phyloP scores from a whole-genome alignment of 2,329 filamentous ascomycete species.

The Bipolaris gigantea region DNA sequence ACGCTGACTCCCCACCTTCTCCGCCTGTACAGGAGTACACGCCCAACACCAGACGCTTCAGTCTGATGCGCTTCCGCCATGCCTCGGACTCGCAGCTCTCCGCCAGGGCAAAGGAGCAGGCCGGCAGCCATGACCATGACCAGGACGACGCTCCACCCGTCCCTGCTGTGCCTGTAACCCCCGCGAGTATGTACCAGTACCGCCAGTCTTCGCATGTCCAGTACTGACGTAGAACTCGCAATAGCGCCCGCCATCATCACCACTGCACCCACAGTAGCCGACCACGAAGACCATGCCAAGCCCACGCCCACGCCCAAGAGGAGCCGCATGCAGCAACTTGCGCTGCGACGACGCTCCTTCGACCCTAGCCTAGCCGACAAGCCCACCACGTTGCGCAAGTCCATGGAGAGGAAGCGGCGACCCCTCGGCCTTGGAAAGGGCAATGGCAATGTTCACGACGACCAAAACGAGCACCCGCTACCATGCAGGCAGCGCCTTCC shows the following conservation, averaged over 20 bases:
- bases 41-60: slow-evolving; percentile 57
- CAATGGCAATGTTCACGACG: slow-evolving; percentile 34
- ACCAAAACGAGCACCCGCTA: slow-evolving; percentile 54
- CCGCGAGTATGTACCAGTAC: slow-evolving; percentile 18
- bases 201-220: slow-evolving; percentile 1
- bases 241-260: slow-evolving; percentile 75
- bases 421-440: slow-evolving; percentile 36
- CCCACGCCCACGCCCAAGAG: slow-evolving; percentile 26
- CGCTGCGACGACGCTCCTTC: slow-evolving; percentile 41
- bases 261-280: slow-evolving; percentile 75
- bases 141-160: slow-evolving; percentile 43
- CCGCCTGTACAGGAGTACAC: slow-evolving; percentile 41
- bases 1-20: slow-evolving; percentile 29
- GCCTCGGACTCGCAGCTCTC: slow-evolving; percentile 91
- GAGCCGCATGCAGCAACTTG: slow-evolving; percentile 42
- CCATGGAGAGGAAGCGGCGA: slow-evolving; percentile 40
- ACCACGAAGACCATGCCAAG: slow-evolving; percentile 18
- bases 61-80: slow-evolving; percentile 81
- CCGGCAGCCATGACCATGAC: slow-evolving; percentile 36
- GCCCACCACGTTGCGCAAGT: slow-evolving; percentile 38
- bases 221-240: slow-evolving; percentile 27
- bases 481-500: slow-evolving; percentile 56
- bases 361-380: slow-evolving; percentile 38
- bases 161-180: slow-evolving; percentile 43
- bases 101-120: slow-evolving; percentile 70